phyloP scores from a whole-genome alignment of 345 rosid genomes.

The Syzygium oleosum region DNA sequence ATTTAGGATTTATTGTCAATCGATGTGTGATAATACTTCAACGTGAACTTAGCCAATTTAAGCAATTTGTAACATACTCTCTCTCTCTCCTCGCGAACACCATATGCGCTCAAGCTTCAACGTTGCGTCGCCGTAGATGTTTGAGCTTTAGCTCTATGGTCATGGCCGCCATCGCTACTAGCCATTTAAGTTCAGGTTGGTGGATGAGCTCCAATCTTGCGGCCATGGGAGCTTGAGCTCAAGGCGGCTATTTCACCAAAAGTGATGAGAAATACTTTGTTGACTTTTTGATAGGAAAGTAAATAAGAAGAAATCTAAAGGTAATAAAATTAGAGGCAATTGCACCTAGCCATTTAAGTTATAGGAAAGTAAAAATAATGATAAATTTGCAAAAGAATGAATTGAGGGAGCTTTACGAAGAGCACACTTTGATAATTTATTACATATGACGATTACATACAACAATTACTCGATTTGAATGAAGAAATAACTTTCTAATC shows the following conservation, averaged over 20 bases:
- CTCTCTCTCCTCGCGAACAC: neutral
- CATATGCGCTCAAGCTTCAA: neutral
- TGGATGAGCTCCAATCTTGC: neutral
- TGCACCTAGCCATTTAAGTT: neutral
- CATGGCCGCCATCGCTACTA: neutral
- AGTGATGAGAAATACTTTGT: neutral
- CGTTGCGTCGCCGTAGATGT: neutral
- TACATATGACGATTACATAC: neutral
- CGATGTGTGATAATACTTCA: too few relatives aligned
- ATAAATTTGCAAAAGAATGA: neutral
- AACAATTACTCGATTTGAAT: fast-evolving
- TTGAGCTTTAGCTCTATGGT: neutral
- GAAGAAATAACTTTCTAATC: neutral
- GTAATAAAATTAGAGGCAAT: neutral
- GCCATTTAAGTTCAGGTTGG: neutral
- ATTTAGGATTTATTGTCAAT: too few relatives aligned
- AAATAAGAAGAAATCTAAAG: too few relatives aligned
- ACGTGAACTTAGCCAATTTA: too few relatives aligned
- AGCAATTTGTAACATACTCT: too few relatives aligned
- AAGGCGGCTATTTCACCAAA: neutral
- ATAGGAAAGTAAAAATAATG: neutral
- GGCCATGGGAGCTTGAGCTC: neutral
- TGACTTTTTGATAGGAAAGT: neutral
- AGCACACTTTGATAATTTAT: too few relatives aligned
- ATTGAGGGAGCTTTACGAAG: neutral